Conservation (phyloP, 495 filamentous ascomycete species). For the Pyronema domesticum region DNA sequence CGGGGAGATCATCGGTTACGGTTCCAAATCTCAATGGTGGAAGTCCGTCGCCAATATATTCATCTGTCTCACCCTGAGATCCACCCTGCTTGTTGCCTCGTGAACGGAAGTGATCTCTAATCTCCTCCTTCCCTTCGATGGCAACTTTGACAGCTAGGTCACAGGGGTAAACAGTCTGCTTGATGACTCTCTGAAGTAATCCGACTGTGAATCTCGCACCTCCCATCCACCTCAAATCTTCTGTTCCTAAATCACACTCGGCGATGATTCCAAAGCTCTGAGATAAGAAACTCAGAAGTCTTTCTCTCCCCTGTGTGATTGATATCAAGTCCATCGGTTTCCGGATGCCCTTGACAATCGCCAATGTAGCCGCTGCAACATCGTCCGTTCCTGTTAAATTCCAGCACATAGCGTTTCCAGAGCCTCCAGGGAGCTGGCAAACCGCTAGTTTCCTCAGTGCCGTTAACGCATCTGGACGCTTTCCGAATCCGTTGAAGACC, state of each 20-base stretch:
- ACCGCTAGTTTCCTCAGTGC: slow-evolving; percentile 69
- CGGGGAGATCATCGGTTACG: slow-evolving; percentile 53
- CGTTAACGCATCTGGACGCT: slow-evolving; percentile 50
- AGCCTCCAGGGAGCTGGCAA: slow-evolving; percentile 77
- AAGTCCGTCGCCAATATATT: slow-evolving; percentile 33
- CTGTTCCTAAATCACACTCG: slow-evolving; percentile 73
- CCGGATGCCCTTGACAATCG: slow-evolving; percentile 65
- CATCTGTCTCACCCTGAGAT: slow-evolving; percentile 12
- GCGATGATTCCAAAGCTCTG: slow-evolving; percentile 83
- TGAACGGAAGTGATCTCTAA: slow-evolving; percentile 51
- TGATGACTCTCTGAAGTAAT: slow-evolving; percentile 51
- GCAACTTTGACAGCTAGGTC: slow-evolving; percentile 71
- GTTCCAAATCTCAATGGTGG: slow-evolving; percentile 65
- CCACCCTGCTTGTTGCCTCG: no score
- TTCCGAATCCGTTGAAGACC: slow-evolving; percentile 81
- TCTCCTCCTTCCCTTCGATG: slow-evolving; percentile 53
- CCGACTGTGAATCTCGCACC: slow-evolving; percentile 67
- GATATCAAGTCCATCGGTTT: slow-evolving; percentile 73
- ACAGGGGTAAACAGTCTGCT: slow-evolving; percentile 65
- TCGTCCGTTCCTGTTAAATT: slow-evolving; percentile 71
- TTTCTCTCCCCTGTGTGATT: slow-evolving; percentile 57
- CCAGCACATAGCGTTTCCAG: slow-evolving; percentile 83
- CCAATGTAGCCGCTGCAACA: slow-evolving; percentile 56
- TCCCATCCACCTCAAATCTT: slow-evolving; percentile 86
- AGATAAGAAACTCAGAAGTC: slow-evolving; percentile 72